Percentiles rank a stretch among this genome's conserved stretches.
Conservation (phyloP, 2,329 filamentous ascomycete genomes). For the Nakataea oryzae region DNA sequence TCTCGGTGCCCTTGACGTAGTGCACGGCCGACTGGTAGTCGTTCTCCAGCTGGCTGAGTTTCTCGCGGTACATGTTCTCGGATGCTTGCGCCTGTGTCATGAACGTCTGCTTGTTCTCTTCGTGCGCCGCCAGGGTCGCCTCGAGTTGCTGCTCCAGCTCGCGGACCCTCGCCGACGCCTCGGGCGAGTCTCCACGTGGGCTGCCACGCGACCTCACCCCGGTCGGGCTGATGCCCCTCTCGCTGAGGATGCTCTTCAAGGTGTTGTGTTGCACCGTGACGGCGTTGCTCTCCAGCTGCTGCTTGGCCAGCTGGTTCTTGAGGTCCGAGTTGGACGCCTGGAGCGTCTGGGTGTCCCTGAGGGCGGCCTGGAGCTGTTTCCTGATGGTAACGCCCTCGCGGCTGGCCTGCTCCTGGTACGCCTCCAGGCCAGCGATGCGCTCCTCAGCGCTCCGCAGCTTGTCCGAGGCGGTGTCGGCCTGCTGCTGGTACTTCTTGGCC, state of each 20-base stretch:
- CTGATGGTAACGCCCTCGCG: slow-evolving; percentile 84
- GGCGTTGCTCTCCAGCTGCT: slow-evolving; percentile 90
- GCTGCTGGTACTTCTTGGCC: slow-evolving; percentile 79
- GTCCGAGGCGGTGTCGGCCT: slow-evolving; percentile 77
- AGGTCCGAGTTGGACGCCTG: slow-evolving; percentile 74
- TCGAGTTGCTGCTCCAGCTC: slow-evolving; percentile 87
- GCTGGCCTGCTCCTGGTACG: slow-evolving; percentile 94
- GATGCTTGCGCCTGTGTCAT: slow-evolving; percentile 75
- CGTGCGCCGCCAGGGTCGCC: slow-evolving; percentile 65
- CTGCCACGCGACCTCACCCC: slow-evolving; percentile 63
- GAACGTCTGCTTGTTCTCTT: slow-evolving; percentile 71
- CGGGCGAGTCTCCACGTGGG: slow-evolving; percentile 69
- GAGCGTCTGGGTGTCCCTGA: slow-evolving; percentile 75
- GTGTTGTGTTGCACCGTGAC: slow-evolving; percentile 86
- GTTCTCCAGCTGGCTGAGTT: slow-evolving; percentile 85
- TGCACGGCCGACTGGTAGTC: slow-evolving; percentile 97
- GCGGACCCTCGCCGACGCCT: slow-evolving; percentile 53
- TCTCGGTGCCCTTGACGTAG: slow-evolving; percentile 96
- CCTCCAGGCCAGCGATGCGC: slow-evolving; percentile 89
- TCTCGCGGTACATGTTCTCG: slow-evolving; percentile 84
- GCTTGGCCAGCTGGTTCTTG: slow-evolving; percentile 70
- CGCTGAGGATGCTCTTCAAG: slow-evolving; percentile 82
- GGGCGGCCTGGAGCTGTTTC: slow-evolving; percentile 74
- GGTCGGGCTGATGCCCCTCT: slow-evolving; percentile 76
- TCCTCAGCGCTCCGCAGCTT: slow-evolving; percentile 90